Base-by-base conservation (phyloP, 1,284 basidiomycete species). In the Pseudozyma hubeiensis region DNA sequence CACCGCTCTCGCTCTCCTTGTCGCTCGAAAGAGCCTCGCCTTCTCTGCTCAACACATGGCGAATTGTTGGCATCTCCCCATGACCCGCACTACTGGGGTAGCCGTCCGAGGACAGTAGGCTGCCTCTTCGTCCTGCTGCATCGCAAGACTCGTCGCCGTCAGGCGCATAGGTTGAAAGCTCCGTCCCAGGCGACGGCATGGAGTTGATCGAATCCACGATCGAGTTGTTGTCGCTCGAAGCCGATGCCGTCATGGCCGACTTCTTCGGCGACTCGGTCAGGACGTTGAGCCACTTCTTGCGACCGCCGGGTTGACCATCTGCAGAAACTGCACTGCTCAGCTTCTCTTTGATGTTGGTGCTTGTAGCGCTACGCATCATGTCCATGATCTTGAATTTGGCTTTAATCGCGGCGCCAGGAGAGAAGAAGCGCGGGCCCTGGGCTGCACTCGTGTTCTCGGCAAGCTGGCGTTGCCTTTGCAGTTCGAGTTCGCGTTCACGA, bases 321-420 rank as follows among this genome's bases (percentile, higher is more conserved):
- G 50, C 35, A 17, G 65, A 53, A 17, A 54, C 54, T 13, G 37
- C 58, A 14, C 55, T 53, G 41, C 47, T 50, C 7, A 67, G 44
- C 60, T 72, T 72, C n/a, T 72, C 69, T 34, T 67, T 72, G 6
- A 72, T 41, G 33, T 67, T 72, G 5, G 64, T 48, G 19, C 54
- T 58, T 29, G 66, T 56, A 1, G 70, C 75, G 14, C 62, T 64
- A n/a, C 74, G 65, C 29, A 80, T 66, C 24, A 80, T 58, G 49
- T 69, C 74, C 59, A 77, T 60, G 59, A 80, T 43, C 53, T 69
- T 71, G 48, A 69, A 58, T 53, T 77, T 80, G 49, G 74, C 78
- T 46, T 79, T 80, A 67, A 80, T 80, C 10, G 74, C 76, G 10
- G 70, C 76, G 5, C 76, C 76, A 29, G 75, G 78, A 24, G 77